phyloP scores from a whole-genome alignment of 306 rosid species.

The Lathyrus oleraceus region DNA sequence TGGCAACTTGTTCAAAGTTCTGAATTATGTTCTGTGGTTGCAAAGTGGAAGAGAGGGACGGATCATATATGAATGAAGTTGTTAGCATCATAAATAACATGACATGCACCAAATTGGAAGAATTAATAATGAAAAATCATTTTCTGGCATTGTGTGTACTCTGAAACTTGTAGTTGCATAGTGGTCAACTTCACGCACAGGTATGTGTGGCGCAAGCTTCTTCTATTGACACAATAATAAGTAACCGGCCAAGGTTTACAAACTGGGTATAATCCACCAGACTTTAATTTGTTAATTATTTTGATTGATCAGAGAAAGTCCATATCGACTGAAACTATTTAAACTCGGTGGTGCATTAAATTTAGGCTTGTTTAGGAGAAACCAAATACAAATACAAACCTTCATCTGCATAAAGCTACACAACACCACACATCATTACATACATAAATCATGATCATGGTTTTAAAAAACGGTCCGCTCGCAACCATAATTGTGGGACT shows the following conservation, averaged over 20 bases:
- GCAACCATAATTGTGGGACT: background rate
- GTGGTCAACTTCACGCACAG: background rate
- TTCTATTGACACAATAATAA: background rate
- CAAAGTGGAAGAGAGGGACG: background rate
- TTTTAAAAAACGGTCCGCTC: background rate
- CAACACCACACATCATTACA: background rate
- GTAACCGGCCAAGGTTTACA: background rate
- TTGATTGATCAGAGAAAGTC: background rate
- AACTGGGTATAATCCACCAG: background rate
- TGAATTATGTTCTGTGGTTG: slow-evolving; percentile 1
- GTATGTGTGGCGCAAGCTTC: background rate
- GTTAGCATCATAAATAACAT: background rate
- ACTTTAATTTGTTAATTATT: background rate
- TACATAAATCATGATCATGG: background rate
- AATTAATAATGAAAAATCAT: background rate
- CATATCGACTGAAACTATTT: background rate
- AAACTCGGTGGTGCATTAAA: background rate
- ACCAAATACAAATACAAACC: background rate
- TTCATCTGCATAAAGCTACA: background rate
- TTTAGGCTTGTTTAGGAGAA: background rate
- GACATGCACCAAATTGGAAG: background rate
- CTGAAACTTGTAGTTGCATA: background rate
- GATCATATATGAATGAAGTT: background rate
- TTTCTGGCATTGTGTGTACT: background rate
- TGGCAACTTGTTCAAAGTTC: background rate